These are phyloP conservation scores for Ophiognomonia clavigignenti-juglandacearum DNA, from an alignment of 2,329 filamentous ascomycete genomes.

Conservation along the genomic window DNA sequence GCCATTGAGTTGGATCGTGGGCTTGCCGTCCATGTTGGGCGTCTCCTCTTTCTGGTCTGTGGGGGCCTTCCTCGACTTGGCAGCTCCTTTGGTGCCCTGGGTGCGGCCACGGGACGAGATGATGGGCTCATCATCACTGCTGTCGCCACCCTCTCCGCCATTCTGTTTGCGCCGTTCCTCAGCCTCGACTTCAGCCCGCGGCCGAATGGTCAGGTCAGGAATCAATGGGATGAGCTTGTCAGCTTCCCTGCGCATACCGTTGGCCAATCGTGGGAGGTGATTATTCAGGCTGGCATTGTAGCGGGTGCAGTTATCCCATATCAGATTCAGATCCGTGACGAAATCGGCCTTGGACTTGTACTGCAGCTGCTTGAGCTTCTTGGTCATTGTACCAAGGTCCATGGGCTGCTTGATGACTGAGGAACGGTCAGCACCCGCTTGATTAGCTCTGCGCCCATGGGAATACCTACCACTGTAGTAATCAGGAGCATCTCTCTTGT, in stretches of 20 bases:
- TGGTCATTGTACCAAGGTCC: slow-evolving; percentile 97
- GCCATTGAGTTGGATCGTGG: slow-evolving; percentile 62
- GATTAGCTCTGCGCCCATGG: neutral
- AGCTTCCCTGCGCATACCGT: slow-evolving; percentile 95
- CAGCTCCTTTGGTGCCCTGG: slow-evolving; percentile 75
- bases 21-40: slow-evolving; percentile 70
- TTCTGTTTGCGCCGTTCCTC: slow-evolving; percentile 82
- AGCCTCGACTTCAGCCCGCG: slow-evolving; percentile 89
- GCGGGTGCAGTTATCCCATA: slow-evolving; percentile 94
- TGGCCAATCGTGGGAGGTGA: slow-evolving; percentile 83
- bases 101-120: slow-evolving; percentile 95
- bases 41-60: slow-evolving; percentile 74
- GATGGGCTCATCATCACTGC: slow-evolving; percentile 95
- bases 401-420: slow-evolving; percentile 93
- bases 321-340: slow-evolving; percentile 85
- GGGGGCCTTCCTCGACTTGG: slow-evolving; percentile 70
- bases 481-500: slow-evolving; percentile 94
- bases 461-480: slow-evolving; percentile 75
- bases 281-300: slow-evolving; percentile 91
- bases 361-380: slow-evolving; percentile 78
- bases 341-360: slow-evolving; percentile 94
- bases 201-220: slow-evolving; percentile 83
- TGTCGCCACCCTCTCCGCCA: slow-evolving; percentile 77
- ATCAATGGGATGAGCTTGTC: slow-evolving; percentile 95
- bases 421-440: slow-evolving; percentile 18